phyloP scores from a whole-genome alignment of 352 stramenopile species.

The Globisporangium lucens region DNA sequence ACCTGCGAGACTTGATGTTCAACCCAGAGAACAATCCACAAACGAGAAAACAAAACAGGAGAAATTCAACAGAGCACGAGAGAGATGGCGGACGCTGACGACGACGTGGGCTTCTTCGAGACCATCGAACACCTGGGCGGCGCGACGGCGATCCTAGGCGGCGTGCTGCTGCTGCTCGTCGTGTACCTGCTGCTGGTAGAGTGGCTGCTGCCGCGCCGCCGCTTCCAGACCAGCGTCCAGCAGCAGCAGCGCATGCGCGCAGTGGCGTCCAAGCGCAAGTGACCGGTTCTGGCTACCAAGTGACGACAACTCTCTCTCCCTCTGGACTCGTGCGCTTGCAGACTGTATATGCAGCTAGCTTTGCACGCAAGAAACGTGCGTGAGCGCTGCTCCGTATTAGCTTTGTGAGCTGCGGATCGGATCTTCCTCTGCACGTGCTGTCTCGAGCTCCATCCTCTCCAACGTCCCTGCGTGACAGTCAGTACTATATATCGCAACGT shows the following conservation, averaged over 20 bases:
- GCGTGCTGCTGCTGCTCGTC: constrained; percentile 32
- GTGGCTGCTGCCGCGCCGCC: constrained; percentile 39
- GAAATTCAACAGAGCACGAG: background rate
- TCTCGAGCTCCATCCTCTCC: background rate
- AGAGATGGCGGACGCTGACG: background rate
- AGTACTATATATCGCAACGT: background rate
- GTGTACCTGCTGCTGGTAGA: constrained; percentile 46
- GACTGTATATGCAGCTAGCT: too few relatives aligned
- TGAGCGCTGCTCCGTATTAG: too few relatives aligned
- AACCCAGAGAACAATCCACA: constrained; percentile 10
- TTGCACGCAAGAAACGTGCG: too few relatives aligned
- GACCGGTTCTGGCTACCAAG: background rate
- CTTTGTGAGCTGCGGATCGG: background rate
- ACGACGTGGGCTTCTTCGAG: constrained; percentile 36
- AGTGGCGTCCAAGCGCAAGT: constrained; percentile 10
- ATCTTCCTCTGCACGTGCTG: background rate
- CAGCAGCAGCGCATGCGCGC: constrained; percentile 2
- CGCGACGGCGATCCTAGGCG: constrained; percentile 18
- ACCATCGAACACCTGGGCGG: constrained; percentile 46
- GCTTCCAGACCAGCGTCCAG: background rate
- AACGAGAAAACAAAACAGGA: background rate
- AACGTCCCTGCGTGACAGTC: background rate
- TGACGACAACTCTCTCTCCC: background rate
- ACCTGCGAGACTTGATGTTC: constrained; percentile 20
- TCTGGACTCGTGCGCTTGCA: background rate